Base-by-base conservation (phyloP, 768 basidiomycete genomes). In the Xerocomus spinulosus region DNA sequence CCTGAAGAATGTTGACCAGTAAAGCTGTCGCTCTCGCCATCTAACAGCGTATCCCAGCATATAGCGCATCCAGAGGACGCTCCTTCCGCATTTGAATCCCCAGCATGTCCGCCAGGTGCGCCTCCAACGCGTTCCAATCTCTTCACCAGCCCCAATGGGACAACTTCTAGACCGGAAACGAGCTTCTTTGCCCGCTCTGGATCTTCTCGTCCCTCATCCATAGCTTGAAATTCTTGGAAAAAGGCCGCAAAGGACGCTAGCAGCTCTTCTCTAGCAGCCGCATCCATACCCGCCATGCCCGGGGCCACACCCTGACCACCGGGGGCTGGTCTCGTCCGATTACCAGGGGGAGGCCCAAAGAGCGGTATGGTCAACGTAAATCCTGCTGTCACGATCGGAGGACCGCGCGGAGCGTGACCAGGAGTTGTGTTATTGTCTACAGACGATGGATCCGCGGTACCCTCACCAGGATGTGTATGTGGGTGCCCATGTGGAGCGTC, bases 21-120 rank as follows among this genome's bases (percentile, higher is more conserved):
- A 30, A 54, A 70, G 8, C 57, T 60, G 30, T 66, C 78, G 61
- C 49, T 77, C 71, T 57, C 71, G 55, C 55, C 56, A 38, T 77
- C 73, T 44, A 89, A 63, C 17, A 88, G 57, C 26, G 69, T 70
- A 55, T 89, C 87, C 85, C 84, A 88, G 60, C 87, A 90, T 37
- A 89, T 79, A 2, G 87, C 85, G 59, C 87, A 89, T 10, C 68
- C 70, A 13, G 78, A 74, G 2, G 68, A 52, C 35, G 59, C 20
- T 35, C 48, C 58, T 51, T 75, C 76, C 0, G 71, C 64, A 18
- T 58, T 69, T 7, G 57, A 57, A 12, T 59, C 61, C 15, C 56
- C 70, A 13, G 42, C 39, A 5, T 67, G 67, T 0, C 60, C 67
- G 8, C 71, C 70, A 0, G 63, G 67, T 12, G 68, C 67, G 15